Evolutionary conservation across 495 filamentous ascomycete species (phyloP).

Genomic region (Daldinia grandis): DNA sequence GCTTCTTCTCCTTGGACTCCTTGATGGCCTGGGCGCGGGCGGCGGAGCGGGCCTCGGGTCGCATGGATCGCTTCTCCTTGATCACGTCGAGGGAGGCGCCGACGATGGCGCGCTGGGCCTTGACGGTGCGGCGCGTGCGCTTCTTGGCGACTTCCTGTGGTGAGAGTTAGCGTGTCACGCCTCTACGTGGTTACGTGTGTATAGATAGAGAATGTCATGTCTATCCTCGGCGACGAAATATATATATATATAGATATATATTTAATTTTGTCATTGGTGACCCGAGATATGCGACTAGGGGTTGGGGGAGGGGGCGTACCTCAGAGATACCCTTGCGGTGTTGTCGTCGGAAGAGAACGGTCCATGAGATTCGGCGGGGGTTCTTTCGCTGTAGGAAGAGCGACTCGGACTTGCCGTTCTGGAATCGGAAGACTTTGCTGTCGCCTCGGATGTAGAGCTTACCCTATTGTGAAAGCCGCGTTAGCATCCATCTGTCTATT

Average conservation of each 20-base stretch:
- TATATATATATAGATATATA: no score
- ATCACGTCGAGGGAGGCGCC: constrained; percentile 99
- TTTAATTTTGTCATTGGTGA: not conserved
- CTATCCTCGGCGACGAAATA: not conserved
- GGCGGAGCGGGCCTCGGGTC: constrained; percentile 93
- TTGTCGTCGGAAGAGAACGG: constrained; percentile 94
- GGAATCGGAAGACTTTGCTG: constrained; percentile 99
- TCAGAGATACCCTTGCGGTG: constrained; percentile 99
- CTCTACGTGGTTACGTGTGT: no score
- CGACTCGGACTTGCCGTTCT: constrained; percentile 99
- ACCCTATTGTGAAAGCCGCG: constrained; percentile 64
- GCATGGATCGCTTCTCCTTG: constrained; percentile 94
- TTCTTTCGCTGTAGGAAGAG: constrained; percentile 99
- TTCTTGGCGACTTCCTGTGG: constrained; percentile 98
- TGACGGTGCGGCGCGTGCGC: constrained; percentile 96
- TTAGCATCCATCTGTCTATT: no score
- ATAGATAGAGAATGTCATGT: no score
- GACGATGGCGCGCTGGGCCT: constrained; percentile 98
- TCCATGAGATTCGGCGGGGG: constrained; percentile 98
- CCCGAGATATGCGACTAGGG: not conserved
- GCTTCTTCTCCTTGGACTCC: constrained; percentile 97
- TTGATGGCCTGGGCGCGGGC: constrained; percentile 91
- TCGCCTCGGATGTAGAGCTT: constrained; percentile 99
- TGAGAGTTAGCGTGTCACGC: constrained; percentile 52
- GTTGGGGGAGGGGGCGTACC: constrained; percentile 77